phyloP scores from a whole-genome alignment of 352 stramenopile genomes.

The Pythium rhizo-oryzae region DNA sequence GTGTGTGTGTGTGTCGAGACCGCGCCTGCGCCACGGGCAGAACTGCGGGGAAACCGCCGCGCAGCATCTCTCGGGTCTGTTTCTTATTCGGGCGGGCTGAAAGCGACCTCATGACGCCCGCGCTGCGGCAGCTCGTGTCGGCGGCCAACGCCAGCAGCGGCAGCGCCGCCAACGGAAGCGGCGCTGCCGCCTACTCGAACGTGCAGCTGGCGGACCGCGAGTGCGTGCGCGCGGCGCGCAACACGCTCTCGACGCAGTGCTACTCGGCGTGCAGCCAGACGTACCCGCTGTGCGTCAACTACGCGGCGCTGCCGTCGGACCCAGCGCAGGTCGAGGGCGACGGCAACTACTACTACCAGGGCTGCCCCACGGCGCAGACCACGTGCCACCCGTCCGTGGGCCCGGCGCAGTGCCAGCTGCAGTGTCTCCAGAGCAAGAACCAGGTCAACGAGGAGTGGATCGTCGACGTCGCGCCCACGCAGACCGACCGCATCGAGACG shows the following conservation, averaged over 20 bases:
- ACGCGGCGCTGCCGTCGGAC: conserved; percentile 39
- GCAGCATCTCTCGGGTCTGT: no score
- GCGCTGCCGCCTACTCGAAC: not conserved
- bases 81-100: no score
- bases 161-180: not conserved
- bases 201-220: conserved; percentile 7
- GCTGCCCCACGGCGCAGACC: conserved; percentile 52
- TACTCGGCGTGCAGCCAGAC: conserved; percentile 41
- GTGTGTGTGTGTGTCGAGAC: not conserved
- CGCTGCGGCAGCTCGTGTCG: conserved; percentile 10
- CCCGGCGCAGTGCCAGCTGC: conserved; percentile 51
- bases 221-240: conserved; percentile 45
- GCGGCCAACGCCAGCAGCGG: conserved; percentile 14
- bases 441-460: conserved; percentile 43
- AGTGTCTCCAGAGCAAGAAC: conserved; percentile 59
- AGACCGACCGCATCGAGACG: conserved; percentile 65
- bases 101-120: not conserved
- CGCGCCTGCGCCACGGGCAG: no score
- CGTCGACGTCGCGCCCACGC: conserved; percentile 59
- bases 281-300: conserved; percentile 61
- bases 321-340: conserved; percentile 41
- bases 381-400: conserved; percentile 57
- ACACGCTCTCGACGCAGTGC: conserved; percentile 66
- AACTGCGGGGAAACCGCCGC: no score
- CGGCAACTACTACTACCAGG: conserved; percentile 65